Percentiles rank a stretch among this genome's conserved stretches.
These are phyloP conservation scores for Amaranthus tricolor DNA, from an alignment of 179 eudicot genomes.

Conservation along the genomic window DNA sequence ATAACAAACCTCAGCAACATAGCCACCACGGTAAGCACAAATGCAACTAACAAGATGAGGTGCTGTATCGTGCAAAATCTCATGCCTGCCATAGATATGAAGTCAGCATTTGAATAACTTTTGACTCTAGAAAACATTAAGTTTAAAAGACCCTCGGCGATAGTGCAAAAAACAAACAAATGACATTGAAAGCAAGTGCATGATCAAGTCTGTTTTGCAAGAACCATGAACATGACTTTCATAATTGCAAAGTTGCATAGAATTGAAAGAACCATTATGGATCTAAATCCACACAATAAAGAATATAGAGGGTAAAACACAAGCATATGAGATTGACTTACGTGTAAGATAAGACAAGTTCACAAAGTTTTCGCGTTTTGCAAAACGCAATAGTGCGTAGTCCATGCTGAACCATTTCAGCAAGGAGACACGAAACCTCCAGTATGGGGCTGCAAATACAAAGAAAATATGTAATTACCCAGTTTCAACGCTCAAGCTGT, in stretches of 20 bases:
- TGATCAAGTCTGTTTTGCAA: constrained; percentile 1
- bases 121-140: neutral
- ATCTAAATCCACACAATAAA: neutral
- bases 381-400: constrained; percentile 93
- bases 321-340: constrained; percentile 37
- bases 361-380: constrained; percentile 97
- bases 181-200: neutral
- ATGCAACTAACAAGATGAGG: constrained; percentile 64
- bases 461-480: constrained; percentile 1
- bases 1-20: constrained; percentile 69
- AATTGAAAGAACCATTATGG: neutral
- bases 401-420: constrained; percentile 95
- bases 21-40: constrained; percentile 89
- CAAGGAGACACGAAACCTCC: constrained; percentile 74
- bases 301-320: neutral
- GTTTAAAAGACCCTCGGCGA: neutral
- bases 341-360: constrained; percentile 89
- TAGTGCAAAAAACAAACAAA: neutral
- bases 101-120: constrained; percentile 1
- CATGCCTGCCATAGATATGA: constrained; percentile 54
- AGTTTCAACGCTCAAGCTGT: neutral
- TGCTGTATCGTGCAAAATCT: constrained; percentile 86
- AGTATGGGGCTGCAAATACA: constrained; percentile 75
- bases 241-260: neutral
- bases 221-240: constrained; percentile 7